These are phyloP conservation scores for Petunia hybrid DNA, from an alignment of 305 asterid genomes.

Conservation along the genomic window DNA sequence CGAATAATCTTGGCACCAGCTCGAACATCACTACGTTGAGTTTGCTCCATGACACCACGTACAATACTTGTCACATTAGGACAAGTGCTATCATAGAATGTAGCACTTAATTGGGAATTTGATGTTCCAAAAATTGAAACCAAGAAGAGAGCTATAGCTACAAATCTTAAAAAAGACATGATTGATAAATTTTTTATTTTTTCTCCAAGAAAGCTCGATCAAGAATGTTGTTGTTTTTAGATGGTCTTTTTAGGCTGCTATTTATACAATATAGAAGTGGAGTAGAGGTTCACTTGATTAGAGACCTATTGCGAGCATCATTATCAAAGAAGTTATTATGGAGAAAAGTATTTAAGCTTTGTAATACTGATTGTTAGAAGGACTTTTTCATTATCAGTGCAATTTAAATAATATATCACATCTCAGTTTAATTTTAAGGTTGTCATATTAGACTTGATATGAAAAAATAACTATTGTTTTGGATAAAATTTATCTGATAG, in stretches of 20 bases:
- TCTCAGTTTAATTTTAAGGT: no score
- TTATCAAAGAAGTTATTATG: background rate
- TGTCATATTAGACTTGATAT: no score
- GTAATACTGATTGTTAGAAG: no score
- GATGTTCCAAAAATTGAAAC: constrained; percentile 8
- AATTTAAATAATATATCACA: no score
- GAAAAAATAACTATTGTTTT: no score
- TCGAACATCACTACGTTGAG: constrained; percentile 37
- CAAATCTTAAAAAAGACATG: constrained; percentile 31
- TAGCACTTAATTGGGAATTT: constrained; percentile 39
- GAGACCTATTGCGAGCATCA: background rate
- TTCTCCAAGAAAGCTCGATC: background rate
- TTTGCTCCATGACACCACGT: constrained; percentile 34
- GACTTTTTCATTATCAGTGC: no score
- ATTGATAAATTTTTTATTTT: background rate
- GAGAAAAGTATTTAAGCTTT: no score
- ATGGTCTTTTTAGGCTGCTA: constrained; percentile 10
- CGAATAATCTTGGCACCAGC: constrained; percentile 39
- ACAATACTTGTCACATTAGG: constrained; percentile 38
- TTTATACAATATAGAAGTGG: constrained; percentile 1
- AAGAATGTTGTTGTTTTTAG: background rate
- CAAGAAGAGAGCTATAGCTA: background rate
- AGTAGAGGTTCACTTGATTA: background rate
- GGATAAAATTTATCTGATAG: no score
- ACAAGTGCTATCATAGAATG: constrained; percentile 40